A percentile compares a stretch with the other conserved stretches of the same genome.
Conservation (phyloP, 768 basidiomycete species). For the Tylopilus rubrobrunneus region DNA sequence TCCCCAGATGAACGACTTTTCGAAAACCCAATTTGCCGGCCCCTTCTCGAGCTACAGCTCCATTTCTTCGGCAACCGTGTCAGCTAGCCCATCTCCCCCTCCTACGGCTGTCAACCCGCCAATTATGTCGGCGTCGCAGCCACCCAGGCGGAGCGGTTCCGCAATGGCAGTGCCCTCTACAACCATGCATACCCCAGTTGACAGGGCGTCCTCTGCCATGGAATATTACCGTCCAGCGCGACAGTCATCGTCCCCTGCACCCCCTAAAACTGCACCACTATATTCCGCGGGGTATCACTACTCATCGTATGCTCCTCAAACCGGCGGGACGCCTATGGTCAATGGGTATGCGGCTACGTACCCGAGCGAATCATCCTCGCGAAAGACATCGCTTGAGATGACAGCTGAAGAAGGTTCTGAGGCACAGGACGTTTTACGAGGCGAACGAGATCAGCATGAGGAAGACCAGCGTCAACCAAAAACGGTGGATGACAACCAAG, state of each 20-base stretch:
- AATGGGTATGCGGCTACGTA: constrained; percentile 38
- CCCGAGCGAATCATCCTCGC: constrained; percentile 29
- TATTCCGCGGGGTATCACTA: constrained; percentile 31
- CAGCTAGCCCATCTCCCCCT: constrained; percentile 74
- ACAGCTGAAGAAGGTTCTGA: constrained; percentile 26
- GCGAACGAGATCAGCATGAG: constrained; percentile 5
- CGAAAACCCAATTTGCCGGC: constrained; percentile 49
- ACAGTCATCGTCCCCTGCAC: constrained; percentile 51
- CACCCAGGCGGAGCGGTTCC: constrained; percentile 63
- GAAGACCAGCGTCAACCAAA: constrained; percentile 3
- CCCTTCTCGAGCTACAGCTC: constrained; percentile 93
- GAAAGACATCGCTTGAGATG: constrained; percentile 30
- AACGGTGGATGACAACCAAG: constrained; percentile 30
- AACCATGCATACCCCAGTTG: constrained; percentile 50
- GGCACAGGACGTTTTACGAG: background rate
- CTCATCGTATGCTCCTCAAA: constrained; percentile 28
- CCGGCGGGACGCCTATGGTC: constrained; percentile 24
- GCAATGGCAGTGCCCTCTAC: constrained; percentile 56
- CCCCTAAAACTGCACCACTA: constrained; percentile 53
- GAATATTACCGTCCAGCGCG: constrained; percentile 56
- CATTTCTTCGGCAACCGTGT: constrained; percentile 78
- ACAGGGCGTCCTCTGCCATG: constrained; percentile 76
- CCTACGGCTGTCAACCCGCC: constrained; percentile 44
- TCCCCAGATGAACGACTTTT: constrained; percentile 33
- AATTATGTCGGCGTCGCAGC: constrained; percentile 33